Evolutionary conservation across 345 rosid genomes (phyloP), one percentile per base, ranked within the genome.

Genomic region (Lepidium aucheri): DNA sequence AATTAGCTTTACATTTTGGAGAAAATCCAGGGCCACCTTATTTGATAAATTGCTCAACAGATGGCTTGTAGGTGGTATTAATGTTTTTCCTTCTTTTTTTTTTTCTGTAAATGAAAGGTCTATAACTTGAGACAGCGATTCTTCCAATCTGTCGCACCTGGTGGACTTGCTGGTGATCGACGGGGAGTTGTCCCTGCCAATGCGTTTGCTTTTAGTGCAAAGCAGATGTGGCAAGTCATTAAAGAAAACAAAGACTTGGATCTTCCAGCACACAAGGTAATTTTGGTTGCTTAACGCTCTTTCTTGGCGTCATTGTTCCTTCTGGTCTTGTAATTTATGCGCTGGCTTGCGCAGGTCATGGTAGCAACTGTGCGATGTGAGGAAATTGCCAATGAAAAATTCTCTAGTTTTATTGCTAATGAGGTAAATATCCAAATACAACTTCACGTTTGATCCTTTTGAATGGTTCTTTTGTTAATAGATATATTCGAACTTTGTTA

Each of bases 131-230:
- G 96, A 79, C 86, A 87, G 73, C 79, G 86, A 18, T 95, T 95
- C 68, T 79, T 74, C 74, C 96, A 91, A 60, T 95, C 99, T 60
- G 83, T 95, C 65, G 96, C 91, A 33, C 97, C 96, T 66, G 99
- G 99, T 30, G 99, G 97, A 20, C 97, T 95, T 67, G 99, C 97
- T 14, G 99, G 99, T 74, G 99, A 95, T 74, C 83, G 99, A 62
- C 82, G 91, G 58, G 99, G 97, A 65, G 99, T 80, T 8, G 95
- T 95, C 76, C 99, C 99, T 67, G 97, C 97, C 63, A 89, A 96
- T 4, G 98, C 96, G n/a, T 95, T 95, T 78, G 85, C 91, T 47
- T 95, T 89, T 70, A 95, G 99, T 68, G 85, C 98, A 30, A 85
- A 83, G 57, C 81, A 89, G 74, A 95, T 91, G 74, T 95, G 97